Evolutionary conservation across 176 grass and related monocot genomes (phyloP).

Genomic region (Phyllostachys edulis): DNA sequence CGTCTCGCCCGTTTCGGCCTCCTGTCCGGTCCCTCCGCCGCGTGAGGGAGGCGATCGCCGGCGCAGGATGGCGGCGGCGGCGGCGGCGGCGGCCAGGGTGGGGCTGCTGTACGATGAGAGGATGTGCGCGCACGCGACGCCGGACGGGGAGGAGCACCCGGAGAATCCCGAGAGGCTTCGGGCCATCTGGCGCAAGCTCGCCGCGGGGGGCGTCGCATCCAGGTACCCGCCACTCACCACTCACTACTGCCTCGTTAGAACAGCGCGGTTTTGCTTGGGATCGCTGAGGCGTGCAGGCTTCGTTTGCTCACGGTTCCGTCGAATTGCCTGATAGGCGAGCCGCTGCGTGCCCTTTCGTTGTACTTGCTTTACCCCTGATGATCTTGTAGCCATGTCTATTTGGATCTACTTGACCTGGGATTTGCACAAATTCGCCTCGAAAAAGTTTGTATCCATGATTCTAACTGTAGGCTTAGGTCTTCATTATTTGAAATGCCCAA

Average conservation of each 20-base stretch:
- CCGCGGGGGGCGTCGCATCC: slow-evolving; percentile 52
- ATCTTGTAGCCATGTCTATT: background rate
- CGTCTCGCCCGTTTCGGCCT: background rate
- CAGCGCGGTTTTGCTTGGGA: background rate
- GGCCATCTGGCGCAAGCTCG: slow-evolving; percentile 76
- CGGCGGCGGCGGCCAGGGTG: slow-evolving; percentile 24
- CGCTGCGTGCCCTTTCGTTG: background rate
- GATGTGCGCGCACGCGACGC: slow-evolving; percentile 85
- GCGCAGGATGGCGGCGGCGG: slow-evolving; percentile 9
- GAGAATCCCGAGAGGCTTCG: slow-evolving; percentile 86
- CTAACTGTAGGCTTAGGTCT: background rate
- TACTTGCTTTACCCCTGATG: background rate
- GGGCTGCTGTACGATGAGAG: slow-evolving; percentile 90
- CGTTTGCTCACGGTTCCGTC: background rate
- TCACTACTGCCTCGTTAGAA: background rate
- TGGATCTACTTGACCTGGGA: background rate
- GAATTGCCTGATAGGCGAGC: background rate
- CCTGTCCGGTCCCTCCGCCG: background rate
- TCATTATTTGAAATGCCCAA: background rate
- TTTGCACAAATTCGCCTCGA: background rate
- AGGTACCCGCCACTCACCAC: slow-evolving; percentile 38
- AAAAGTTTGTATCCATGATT: background rate
- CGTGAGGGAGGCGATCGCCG: background rate
- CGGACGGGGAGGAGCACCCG: slow-evolving; percentile 62
- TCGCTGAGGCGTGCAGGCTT: background rate